Base-by-base conservation (phyloP, 2,329 filamentous ascomycete species). In the Furcasterigmium furcatum region DNA sequence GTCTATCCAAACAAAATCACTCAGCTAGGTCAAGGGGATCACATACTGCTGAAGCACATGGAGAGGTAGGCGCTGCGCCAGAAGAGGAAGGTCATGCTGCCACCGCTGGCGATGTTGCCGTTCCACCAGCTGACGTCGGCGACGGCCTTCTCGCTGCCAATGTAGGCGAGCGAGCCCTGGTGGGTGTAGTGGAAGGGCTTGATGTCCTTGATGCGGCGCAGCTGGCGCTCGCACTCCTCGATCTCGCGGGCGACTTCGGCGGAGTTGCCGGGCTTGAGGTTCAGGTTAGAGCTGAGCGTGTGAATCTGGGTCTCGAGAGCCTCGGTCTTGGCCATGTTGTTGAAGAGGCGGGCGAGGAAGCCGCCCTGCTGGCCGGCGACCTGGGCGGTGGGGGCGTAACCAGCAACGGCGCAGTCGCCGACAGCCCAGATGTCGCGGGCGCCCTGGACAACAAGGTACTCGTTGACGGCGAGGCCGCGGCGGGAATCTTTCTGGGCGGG, bases 21-120 rank as follows among this genome's bases (percentile, higher is more conserved):
- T 12, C 24, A 18, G 22, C 3, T 20, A 35, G 21, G 4, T 3
- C 24, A 18, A 29, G 42, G 41, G 18, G 27, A 49, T 56, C 7
- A 87, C 89, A 84, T 80, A 94, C 90, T 91, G 84, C 91, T 97
- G 71, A 99, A 99, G 82, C 92, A 96, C 94, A 99, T 99, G 79
- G 90, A 96, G 67, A 99, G 76, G 70, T 99, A 99, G 45, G 92
- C 94, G 64, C 88, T 95, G 66, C 91, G 82, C 94, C 94, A 99
- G 83, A 99, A 99, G 56, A 96, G 81, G 74, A 95, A 99, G 46
- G 94, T 99, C 71, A 97, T 76, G 60, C 87, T 89, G 64, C 94
- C 94, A 64, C 92, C 94, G 38, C 86, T 89, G 51, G 94, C 92
- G 58, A 99, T 80, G 75, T 97, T 99, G 55, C 94, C 94, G 61